A percentile compares a stretch with the other conserved stretches of the same genome.
Conservation (phyloP, 1,284 basidiomycete genomes). For the Boletus semigastroideus region DNA sequence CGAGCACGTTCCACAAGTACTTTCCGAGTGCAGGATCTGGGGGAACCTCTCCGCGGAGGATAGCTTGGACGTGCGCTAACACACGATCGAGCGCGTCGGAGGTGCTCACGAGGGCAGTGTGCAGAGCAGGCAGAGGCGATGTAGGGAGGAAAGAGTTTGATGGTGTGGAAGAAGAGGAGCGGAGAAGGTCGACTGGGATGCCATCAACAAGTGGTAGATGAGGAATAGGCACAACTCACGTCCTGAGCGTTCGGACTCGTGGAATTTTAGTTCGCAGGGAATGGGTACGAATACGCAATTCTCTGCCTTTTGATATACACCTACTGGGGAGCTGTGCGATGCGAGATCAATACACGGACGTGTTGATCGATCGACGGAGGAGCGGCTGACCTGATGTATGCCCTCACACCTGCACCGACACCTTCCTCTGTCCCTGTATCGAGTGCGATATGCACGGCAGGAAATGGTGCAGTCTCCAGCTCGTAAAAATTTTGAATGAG, state of each 20-base stretch:
- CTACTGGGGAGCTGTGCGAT: slow-evolving; percentile 69
- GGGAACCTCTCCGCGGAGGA: slow-evolving; percentile 74
- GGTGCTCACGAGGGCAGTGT: slow-evolving; percentile 33
- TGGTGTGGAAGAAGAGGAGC: slow-evolving; percentile 39
- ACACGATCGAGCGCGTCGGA: slow-evolving; percentile 81
- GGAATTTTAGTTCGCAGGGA: slow-evolving; percentile 78
- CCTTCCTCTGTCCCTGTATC: slow-evolving; percentile 81
- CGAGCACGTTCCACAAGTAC: slow-evolving; percentile 91
- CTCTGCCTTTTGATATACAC: slow-evolving; percentile 84
- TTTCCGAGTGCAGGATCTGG: slow-evolving; percentile 89
- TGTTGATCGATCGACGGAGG: background rate
- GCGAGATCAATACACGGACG: slow-evolving; percentile 8
- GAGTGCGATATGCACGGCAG: slow-evolving; percentile 91
- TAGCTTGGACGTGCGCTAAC: slow-evolving; percentile 82
- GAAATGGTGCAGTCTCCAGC: slow-evolving; percentile 85
- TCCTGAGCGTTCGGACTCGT: slow-evolving; percentile 80
- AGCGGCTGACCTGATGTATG: slow-evolving; percentile 74
- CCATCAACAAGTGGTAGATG: slow-evolving; percentile 9
- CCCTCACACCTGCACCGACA: slow-evolving; percentile 79
- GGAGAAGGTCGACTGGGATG: slow-evolving; percentile 72
- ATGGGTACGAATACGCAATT: slow-evolving; percentile 92
- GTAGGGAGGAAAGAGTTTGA: slow-evolving; percentile 13
- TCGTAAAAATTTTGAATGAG: slow-evolving; percentile 99
- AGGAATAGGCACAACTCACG: slow-evolving; percentile 52
- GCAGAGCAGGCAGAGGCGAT: slow-evolving; percentile 26